Conservation (phyloP, 2,329 filamentous ascomycete species). For the Exophiala lecanii-corni region DNA sequence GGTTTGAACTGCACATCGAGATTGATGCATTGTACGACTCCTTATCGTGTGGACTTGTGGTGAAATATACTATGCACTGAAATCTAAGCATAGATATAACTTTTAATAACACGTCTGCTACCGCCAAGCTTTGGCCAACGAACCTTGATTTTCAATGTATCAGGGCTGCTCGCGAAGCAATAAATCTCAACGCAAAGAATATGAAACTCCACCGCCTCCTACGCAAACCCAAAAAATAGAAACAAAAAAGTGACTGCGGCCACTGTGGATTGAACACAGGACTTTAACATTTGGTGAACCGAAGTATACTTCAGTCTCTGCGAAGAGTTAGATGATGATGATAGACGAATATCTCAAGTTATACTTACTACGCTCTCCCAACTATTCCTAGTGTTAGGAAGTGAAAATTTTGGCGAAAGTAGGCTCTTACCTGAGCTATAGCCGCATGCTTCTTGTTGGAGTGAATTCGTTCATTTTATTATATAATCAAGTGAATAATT, state of each 20-base stretch:
- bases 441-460: neutral
- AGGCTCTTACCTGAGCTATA: neutral
- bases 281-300: neutral
- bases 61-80: neutral
- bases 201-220: neutral
- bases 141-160: neutral
- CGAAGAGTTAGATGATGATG: too few species aligned
- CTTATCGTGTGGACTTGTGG: neutral
- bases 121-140: neutral
- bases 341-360: too few species aligned
- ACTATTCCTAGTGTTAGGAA: neutral
- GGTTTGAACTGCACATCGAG: neutral
- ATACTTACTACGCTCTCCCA: neutral
- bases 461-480: neutral
- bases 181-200: neutral
- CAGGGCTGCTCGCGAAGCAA: neutral
- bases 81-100: neutral
- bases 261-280: slow-evolving; percentile 3
- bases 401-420: neutral
- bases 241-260: slow-evolving; percentile 3
- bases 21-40: neutral
- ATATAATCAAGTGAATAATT: too few species aligned
- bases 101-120: neutral
- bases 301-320: slow-evolving; percentile 3
- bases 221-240: neutral